phyloP scores from a whole-genome alignment of 2,329 filamentous ascomycete genomes.

The Aspergillus sp. region DNA sequence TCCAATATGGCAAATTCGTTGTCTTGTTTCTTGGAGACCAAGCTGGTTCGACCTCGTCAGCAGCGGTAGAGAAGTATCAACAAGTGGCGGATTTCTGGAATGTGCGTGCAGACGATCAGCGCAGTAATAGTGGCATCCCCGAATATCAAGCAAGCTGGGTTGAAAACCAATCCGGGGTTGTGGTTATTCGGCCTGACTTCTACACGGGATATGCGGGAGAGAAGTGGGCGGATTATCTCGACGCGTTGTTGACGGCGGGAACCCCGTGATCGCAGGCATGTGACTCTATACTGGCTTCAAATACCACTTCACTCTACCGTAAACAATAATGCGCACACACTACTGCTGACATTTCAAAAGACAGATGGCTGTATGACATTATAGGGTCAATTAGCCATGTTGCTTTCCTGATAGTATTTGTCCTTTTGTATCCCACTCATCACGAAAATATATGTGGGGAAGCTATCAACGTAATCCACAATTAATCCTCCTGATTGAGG shows the following conservation, averaged over 20 bases:
- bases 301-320: too few species aligned
- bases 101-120: not conserved
- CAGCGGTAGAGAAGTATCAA: not conserved
- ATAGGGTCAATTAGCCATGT: too few species aligned
- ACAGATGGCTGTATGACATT: too few species aligned
- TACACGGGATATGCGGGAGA: slow-evolving; percentile 1
- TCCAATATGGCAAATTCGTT: not conserved
- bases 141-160: not conserved
- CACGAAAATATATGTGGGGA: too few species aligned
- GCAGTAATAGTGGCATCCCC: not conserved
- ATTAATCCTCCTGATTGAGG: too few species aligned
- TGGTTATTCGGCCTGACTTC: slow-evolving; percentile 3
- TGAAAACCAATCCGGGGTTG: not conserved
- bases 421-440: too few species aligned
- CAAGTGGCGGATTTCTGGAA: not conserved
- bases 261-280: not conserved
- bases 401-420: too few species aligned
- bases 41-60: not conserved
- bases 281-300: too few species aligned
- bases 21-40: not conserved
- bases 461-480: too few species aligned
- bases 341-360: too few species aligned
- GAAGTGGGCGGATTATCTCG: not conserved
- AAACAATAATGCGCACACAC: too few species aligned
- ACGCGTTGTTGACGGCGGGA: not conserved